These are phyloP conservation scores for Globisporangium iwayamae DNA, from an alignment of 352 stramenopile genomes.

Conservation along the genomic window DNA sequence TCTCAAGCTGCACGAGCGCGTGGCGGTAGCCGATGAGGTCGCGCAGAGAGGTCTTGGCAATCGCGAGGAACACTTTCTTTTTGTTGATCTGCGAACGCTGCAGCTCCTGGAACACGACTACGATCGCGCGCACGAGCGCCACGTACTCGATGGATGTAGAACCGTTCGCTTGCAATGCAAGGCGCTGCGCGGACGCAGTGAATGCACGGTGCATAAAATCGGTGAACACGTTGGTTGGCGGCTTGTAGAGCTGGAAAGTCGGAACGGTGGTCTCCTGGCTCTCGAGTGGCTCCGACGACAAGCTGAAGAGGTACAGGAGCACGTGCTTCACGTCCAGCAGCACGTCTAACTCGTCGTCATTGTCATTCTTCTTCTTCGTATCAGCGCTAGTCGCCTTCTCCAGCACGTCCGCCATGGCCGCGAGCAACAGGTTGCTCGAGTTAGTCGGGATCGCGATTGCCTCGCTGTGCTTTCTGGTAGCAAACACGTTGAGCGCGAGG, in stretches of 20 bases:
- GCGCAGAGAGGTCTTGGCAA: constrained; percentile 74
- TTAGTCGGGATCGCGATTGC: constrained; percentile 48
- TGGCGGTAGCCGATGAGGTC: constrained; percentile 59
- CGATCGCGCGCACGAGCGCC: constrained; percentile 38
- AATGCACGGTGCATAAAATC: constrained; percentile 62
- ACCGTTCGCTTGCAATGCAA: background rate
- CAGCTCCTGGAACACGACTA: constrained; percentile 75
- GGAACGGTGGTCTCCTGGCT: constrained; percentile 17
- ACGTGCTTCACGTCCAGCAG: constrained; percentile 58
- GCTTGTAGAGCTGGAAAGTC: constrained; percentile 76
- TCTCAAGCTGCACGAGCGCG: constrained; percentile 28
- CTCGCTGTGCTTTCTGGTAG: constrained; percentile 18
- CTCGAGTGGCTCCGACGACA: constrained; percentile 19
- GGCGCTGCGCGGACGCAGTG: constrained; percentile 22
- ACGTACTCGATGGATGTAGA: constrained; percentile 26
- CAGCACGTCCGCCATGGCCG: constrained; percentile 57
- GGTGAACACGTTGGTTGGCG: constrained; percentile 72
- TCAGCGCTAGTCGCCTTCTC: constrained; percentile 22
- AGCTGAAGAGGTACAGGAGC: constrained; percentile 65
- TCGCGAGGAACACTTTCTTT: constrained; percentile 82
- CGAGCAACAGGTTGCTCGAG: constrained; percentile 72
- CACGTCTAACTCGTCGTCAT: constrained; percentile 20
- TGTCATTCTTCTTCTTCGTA: background rate
- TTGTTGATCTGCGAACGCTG: constrained; percentile 86
- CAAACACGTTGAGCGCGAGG: constrained; percentile 43